These are phyloP conservation scores for Akanthomyces lecanii DNA, from an alignment of 2,329 filamentous ascomycete genomes.

Conservation along the genomic window DNA sequence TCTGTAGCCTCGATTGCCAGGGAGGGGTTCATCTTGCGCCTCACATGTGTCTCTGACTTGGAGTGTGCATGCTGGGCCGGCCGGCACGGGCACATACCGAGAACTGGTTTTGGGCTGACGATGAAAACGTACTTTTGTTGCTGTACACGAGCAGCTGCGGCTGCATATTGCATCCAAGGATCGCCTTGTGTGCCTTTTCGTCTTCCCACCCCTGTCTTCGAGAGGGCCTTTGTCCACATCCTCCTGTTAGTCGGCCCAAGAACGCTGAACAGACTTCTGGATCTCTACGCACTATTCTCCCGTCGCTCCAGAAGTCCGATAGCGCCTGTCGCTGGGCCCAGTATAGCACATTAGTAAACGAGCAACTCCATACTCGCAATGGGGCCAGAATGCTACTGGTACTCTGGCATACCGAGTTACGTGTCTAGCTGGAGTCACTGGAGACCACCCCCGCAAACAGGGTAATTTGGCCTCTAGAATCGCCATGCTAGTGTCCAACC, in stretches of 20 bases:
- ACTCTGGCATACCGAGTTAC: slow-evolving; percentile 8
- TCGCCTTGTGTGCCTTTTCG: background rate
- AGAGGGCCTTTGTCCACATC: background rate
- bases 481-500: background rate
- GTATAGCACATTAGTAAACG: background rate
- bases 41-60: background rate
- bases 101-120: background rate
- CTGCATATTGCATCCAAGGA: background rate
- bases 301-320: background rate
- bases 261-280: background rate
- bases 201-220: background rate
- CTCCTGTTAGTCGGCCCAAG: background rate
- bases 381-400: slow-evolving; percentile 9
- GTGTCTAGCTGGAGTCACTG: background rate
- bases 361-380: background rate
- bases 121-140: background rate
- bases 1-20: background rate
- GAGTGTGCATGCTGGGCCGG: background rate
- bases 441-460: background rate
- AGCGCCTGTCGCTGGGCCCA: background rate
- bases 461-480: background rate
- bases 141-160: background rate
- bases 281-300: background rate
- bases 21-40: background rate
- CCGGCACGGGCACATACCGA: background rate